Conservation (phyloP, 768 basidiomycete genomes). For the Baorangia bicolor region DNA sequence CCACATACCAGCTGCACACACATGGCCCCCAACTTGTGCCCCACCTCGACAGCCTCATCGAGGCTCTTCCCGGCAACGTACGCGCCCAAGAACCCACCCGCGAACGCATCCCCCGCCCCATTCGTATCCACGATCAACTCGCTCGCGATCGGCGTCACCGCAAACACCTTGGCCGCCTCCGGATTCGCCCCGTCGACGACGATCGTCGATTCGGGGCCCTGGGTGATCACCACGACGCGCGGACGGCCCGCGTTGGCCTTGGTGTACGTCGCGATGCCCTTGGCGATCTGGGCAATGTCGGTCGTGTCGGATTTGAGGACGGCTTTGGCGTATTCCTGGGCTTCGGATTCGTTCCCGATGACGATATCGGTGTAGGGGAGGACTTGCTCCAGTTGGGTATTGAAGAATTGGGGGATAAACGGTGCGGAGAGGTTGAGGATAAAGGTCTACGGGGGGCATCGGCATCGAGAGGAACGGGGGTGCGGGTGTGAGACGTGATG, state of each 20-base stretch:
- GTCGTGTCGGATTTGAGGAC: conserved; percentile 66
- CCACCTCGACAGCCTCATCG: conserved; percentile 76
- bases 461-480: background rate
- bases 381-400: conserved; percentile 72
- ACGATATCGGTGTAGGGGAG: conserved; percentile 84
- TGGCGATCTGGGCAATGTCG: conserved; percentile 68
- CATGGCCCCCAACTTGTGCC: conserved; percentile 85
- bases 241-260: conserved; percentile 81
- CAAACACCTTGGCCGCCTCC: conserved; percentile 50
- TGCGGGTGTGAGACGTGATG: background rate
- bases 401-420: conserved; percentile 95
- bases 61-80: conserved; percentile 73
- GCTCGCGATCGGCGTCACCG: conserved; percentile 56
- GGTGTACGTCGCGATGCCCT: conserved; percentile 66
- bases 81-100: conserved; percentile 93
- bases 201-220: conserved; percentile 78
- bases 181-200: conserved; percentile 62
- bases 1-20: conserved; percentile 71
- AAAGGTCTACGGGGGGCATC: conserved; percentile 59
- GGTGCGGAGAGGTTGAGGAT: conserved; percentile 94
- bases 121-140: conserved; percentile 92
- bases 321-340: conserved; percentile 78
- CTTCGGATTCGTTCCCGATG: conserved; percentile 97
- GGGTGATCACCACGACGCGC: conserved; percentile 87
- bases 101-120: conserved; percentile 96